Percentiles rank a stretch among this genome's conserved stretches.
phyloP scores from a whole-genome alignment of 75 land plant species.

The Pinus albicaulis region DNA sequence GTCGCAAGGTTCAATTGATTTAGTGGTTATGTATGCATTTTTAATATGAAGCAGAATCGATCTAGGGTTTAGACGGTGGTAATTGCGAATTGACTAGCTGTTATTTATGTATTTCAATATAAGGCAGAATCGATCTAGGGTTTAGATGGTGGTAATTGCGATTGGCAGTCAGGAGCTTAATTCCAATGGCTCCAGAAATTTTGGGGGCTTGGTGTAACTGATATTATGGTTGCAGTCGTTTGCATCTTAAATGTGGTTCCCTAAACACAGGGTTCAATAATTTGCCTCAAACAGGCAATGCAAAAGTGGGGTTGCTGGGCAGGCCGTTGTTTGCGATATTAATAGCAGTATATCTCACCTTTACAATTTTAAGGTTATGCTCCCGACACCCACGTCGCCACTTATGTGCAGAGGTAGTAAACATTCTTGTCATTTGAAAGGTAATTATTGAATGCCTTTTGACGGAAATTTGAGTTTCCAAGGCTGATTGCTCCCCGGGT shows the following conservation, averaged over 20 bases:
- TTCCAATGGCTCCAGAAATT: background rate
- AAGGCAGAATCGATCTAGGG: background rate
- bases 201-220: background rate
- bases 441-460: no score
- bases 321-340: background rate
- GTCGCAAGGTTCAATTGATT: background rate
- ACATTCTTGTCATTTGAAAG: no score
- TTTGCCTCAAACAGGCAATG: background rate
- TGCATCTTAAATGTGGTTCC: background rate
- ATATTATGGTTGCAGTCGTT: background rate
- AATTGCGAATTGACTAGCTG: background rate
- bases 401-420: no score
- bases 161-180: background rate
- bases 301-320: background rate
- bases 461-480: no score
- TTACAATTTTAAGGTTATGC: background rate
- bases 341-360: background rate
- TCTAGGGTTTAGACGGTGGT: slow-evolving; percentile 3
- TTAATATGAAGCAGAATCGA: background rate
- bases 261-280: background rate
- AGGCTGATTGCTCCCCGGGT: no score
- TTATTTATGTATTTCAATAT: background rate
- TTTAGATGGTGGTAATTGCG: background rate
- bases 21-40: background rate
- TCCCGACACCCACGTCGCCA: no score